These are phyloP conservation scores for Leucocoprinus birnbaumii DNA, from an alignment of 768 basidiomycete species.

Conservation along the genomic window DNA sequence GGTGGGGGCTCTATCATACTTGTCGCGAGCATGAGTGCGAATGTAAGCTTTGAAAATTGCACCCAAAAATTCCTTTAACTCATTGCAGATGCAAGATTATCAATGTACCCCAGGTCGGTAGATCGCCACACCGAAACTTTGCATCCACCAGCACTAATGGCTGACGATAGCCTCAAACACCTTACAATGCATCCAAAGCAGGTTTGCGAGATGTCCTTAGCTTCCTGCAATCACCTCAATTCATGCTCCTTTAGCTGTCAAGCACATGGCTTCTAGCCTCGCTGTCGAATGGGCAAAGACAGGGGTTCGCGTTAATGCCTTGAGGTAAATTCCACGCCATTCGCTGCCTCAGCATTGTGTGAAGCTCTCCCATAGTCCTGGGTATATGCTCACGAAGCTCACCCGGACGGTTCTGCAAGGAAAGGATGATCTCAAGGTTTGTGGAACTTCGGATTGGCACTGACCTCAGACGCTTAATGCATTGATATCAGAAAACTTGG, in stretches of 20 bases:
- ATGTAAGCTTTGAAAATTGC: slow-evolving; percentile 39
- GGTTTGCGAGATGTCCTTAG: slow-evolving; percentile 33
- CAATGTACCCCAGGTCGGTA: slow-evolving; percentile 77
- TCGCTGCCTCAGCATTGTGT: not conserved
- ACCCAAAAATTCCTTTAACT: slow-evolving; percentile 6
- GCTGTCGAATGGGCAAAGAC: slow-evolving; percentile 96
- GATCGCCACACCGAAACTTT: not conserved
- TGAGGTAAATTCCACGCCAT: slow-evolving; percentile 44
- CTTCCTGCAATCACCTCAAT: too few relatives aligned
- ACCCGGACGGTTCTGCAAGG: slow-evolving; percentile 79
- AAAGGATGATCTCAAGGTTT: slow-evolving; percentile 72
- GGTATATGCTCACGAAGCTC: slow-evolving; percentile 92
- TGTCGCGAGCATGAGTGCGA: slow-evolving; percentile 89
- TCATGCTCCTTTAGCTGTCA: slow-evolving; percentile 72
- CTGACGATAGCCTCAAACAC: slow-evolving; percentile 69
- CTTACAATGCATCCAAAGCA: slow-evolving; percentile 95
- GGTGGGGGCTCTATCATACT: slow-evolving; percentile 82
- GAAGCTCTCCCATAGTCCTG: slow-evolving; percentile 52
- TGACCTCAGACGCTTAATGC: slow-evolving; percentile 7
- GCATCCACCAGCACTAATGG: not conserved
- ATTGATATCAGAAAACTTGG: slow-evolving; percentile 65
- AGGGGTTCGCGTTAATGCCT: slow-evolving; percentile 80
- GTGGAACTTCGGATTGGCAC: slow-evolving; percentile 8
- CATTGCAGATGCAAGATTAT: slow-evolving; percentile 51
- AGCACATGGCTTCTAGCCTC: slow-evolving; percentile 89